Percentiles rank a stretch among this genome's conserved stretches.
phyloP scores from a whole-genome alignment of 257 asterid genomes.

The Asclepias syriaca region DNA sequence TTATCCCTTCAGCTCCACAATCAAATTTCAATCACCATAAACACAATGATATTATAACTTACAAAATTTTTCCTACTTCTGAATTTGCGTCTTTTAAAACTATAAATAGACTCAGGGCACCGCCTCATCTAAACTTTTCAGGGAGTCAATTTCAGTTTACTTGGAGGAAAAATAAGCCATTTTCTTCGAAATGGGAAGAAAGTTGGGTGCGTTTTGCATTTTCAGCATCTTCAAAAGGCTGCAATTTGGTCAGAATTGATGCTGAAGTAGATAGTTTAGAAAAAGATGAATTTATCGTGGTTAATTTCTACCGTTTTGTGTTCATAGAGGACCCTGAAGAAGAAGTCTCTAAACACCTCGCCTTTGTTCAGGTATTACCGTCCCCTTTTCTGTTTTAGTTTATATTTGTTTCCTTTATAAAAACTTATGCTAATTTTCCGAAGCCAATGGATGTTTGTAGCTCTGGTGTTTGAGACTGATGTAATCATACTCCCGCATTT shows the following conservation, averaged over 20 bases:
- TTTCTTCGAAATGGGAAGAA: constrained; percentile 20
- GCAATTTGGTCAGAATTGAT: constrained; percentile 32
- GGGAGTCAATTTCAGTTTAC: constrained; percentile 10
- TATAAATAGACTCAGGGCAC: constrained; percentile 19
- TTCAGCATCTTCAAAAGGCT: constrained; percentile 31
- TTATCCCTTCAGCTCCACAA: neutral
- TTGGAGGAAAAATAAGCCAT: constrained; percentile 5
- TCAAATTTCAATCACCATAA: neutral
- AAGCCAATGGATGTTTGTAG: neutral
- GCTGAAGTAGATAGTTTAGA: constrained; percentile 27
- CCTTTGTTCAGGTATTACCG: constrained; percentile 64
- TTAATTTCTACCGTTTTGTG: constrained; percentile 75
- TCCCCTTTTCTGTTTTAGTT: neutral
- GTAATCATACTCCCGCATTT: neutral
- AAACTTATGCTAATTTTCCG: neutral
- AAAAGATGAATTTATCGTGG: constrained; percentile 62
- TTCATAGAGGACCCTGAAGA: constrained; percentile 57
- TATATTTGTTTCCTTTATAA: neutral
- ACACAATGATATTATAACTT: neutral
- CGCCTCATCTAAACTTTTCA: constrained; percentile 14
- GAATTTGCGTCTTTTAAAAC: neutral
- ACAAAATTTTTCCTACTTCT: neutral
- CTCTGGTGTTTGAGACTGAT: neutral
- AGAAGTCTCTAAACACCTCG: constrained; percentile 65
- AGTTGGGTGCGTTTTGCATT: constrained; percentile 32